Percentiles rank a stretch among this genome's conserved stretches.
Conservation (phyloP, 257 asterid genomes). For the Solanum sitiens region DNA sequence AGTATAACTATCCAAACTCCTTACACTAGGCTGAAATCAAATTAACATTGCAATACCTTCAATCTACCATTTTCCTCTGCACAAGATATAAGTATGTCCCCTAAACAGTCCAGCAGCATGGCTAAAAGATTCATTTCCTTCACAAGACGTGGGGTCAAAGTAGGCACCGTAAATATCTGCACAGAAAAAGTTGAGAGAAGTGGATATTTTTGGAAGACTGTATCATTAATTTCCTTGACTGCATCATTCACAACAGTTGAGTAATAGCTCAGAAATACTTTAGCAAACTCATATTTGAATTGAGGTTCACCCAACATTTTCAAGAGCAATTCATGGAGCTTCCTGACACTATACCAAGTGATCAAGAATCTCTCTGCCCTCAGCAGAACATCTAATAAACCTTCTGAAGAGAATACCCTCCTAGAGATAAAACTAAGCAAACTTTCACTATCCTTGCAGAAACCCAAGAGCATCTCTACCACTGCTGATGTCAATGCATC, state of each 20-base stretch:
- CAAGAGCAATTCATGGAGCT: constrained; percentile 79
- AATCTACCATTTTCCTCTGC: constrained; percentile 68
- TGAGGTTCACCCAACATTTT: constrained; percentile 85
- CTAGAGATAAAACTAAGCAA: constrained; percentile 83
- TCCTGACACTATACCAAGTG: constrained; percentile 28
- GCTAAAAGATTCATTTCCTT: constrained; percentile 84
- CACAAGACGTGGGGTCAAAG: constrained; percentile 82
- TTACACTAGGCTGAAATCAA: not conserved
- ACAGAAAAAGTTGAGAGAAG: constrained; percentile 80
- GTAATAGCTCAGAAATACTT: constrained; percentile 72
- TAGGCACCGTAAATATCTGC: constrained; percentile 86
- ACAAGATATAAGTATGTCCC: constrained; percentile 45
- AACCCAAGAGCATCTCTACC: constrained; percentile 75
- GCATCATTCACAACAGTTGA: constrained; percentile 57
- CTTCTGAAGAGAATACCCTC: constrained; percentile 53
- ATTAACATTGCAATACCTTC: constrained; percentile 41
- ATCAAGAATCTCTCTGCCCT: constrained; percentile 62
- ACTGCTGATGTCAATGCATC: constrained; percentile 60
- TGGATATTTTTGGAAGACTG: constrained; percentile 40
- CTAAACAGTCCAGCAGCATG: constrained; percentile 68
- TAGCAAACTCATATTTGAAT: constrained; percentile 87
- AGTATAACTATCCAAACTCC: not conserved
- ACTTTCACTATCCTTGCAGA: constrained; percentile 76
- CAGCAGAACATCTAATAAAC: constrained; percentile 65
- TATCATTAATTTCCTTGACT: constrained; percentile 44